A percentile compares a stretch with the other conserved stretches of the same genome.
Conservation (phyloP, 2,329 filamentous ascomycete genomes). For the Calonectria honghensis region DNA sequence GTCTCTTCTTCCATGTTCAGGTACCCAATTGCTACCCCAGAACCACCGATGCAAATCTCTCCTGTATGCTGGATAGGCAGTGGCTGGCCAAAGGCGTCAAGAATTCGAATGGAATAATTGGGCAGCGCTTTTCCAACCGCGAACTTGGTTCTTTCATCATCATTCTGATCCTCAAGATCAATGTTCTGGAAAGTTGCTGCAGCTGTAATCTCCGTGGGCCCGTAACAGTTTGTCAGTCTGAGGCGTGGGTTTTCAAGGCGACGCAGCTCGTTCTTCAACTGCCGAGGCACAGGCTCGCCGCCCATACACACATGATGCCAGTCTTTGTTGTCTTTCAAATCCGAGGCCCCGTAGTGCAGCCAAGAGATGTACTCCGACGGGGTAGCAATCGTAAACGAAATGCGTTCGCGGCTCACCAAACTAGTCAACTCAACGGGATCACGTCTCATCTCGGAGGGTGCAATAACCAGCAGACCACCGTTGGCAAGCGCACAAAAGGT, state of each 20-base stretch:
- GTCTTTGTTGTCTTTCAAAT: conserved; percentile 14
- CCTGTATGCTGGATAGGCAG: conserved; percentile 40
- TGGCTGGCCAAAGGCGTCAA: conserved; percentile 57
- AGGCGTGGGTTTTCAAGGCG: conserved; percentile 41
- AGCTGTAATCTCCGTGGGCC: conserved; percentile 55
- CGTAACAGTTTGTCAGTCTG: conserved; percentile 52
- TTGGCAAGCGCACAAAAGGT: conserved; percentile 59
- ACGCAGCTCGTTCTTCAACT: conserved; percentile 46
- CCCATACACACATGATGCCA: conserved; percentile 35
- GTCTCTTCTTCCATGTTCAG: conserved; percentile 51
- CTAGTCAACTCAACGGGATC: conserved; percentile 61
- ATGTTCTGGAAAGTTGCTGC: conserved; percentile 33
- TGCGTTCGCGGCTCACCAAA: conserved; percentile 58
- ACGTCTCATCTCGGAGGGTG: conserved; percentile 44
- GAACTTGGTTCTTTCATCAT: conserved; percentile 16
- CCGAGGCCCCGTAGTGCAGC: conserved; percentile 50
- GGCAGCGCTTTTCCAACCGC: conserved; percentile 49
- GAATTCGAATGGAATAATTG: conserved; percentile 64
- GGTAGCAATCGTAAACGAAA: conserved; percentile 63
- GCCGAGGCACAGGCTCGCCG: conserved; percentile 30
- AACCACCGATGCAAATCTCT: conserved; percentile 54
- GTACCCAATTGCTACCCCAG: conserved; percentile 64
- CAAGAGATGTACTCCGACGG: conserved; percentile 64
- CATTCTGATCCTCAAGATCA: not conserved
- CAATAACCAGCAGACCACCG: conserved; percentile 62